Evolutionary conservation across 768 basidiomycete species (phyloP), one percentile per base, ranked within the genome.

Genomic region (Phanerochaete sordida): DNA sequence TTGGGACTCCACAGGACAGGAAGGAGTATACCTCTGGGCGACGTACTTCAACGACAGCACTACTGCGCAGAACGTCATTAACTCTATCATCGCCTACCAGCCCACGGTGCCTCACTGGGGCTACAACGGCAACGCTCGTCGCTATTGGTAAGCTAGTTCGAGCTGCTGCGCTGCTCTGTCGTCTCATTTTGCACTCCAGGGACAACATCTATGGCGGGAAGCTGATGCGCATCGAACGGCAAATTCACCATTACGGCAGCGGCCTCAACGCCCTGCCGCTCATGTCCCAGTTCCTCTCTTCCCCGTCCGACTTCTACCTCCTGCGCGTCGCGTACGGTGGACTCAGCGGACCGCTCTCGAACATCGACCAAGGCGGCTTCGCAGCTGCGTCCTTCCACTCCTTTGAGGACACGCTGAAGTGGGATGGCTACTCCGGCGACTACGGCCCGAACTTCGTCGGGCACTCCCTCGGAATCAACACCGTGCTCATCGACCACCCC

Each of bases 391-490:
- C 81, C 48, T 84, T 84, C 77, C 83, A 84, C 67, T 81, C 83
- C 11, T 84, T 82, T 62, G 75, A 77, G 24, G 81, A 84, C 65
- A 84, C 82, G 12, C 69, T 84, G 54, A 77, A 76, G 62, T 84
- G 82, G 81, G 82, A 84, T 62, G 83, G 69, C 1, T 84, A 84
- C 65, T 83, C 81, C 1, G 82, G 82, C 50, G 83, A 84, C 65
- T 84, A 84, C 64, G 83, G 83, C 48, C 83, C 83, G 7, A 83
- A 83, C 69, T 83, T 83, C 66, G 81, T 81, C 52, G 82, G 82
- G 12, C 80, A 81, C 66, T 64, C 78, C 5, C 78, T 84, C 75
- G 79, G 80, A 28, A 79, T 77, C 57, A 72, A 72, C 24, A 69
- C 68, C 16, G 72, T 68, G 61, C 77, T 84, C 65, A 69, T 83